phyloP scores from a whole-genome alignment of 2,329 filamentous ascomycete species.

The Colletotrichum sansevieriae region DNA sequence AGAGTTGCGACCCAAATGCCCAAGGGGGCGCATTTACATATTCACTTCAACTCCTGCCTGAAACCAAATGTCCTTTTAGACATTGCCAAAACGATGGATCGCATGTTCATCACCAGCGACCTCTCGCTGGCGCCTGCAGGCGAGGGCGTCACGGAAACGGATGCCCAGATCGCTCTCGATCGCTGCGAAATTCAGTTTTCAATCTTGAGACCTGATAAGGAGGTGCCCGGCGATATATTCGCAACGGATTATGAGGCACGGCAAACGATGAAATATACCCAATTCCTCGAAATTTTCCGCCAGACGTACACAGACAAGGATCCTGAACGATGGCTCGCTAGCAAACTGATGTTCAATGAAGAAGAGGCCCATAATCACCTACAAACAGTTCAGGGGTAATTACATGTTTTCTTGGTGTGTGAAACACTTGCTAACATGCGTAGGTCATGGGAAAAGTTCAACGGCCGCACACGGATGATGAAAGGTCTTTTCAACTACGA shows the following conservation, averaged over 20 bases:
- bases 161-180: slow-evolving; percentile 41
- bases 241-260: slow-evolving; percentile 59
- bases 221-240: slow-evolving; percentile 63
- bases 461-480: slow-evolving; percentile 77
- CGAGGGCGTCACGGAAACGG: slow-evolving; percentile 27
- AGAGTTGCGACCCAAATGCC: slow-evolving; percentile 70
- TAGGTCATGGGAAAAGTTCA: slow-evolving; percentile 73
- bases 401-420: background rate
- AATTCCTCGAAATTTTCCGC: slow-evolving; percentile 56
- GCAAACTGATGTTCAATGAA: slow-evolving; percentile 73
- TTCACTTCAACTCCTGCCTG: slow-evolving; percentile 84
- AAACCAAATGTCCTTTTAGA: slow-evolving; percentile 70
- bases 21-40: slow-evolving; percentile 80
- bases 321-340: slow-evolving; percentile 67
- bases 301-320: slow-evolving; percentile 44
- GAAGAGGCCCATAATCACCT: slow-evolving; percentile 68
- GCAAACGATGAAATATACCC: slow-evolving; percentile 57
- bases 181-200: slow-evolving; percentile 74
- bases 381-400: slow-evolving; percentile 68
- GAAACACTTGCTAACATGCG: slow-evolving; percentile 36
- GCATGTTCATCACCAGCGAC: slow-evolving; percentile 79
- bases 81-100: slow-evolving; percentile 66
- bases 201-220: slow-evolving; percentile 48
- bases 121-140: slow-evolving; percentile 53
- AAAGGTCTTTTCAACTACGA: slow-evolving; percentile 79